Percentiles rank a stretch among this genome's conserved stretches.
Evolutionary conservation across 2,329 filamentous ascomycete genomes (phyloP).

Genomic region (Geosmithia putterillii): DNA sequence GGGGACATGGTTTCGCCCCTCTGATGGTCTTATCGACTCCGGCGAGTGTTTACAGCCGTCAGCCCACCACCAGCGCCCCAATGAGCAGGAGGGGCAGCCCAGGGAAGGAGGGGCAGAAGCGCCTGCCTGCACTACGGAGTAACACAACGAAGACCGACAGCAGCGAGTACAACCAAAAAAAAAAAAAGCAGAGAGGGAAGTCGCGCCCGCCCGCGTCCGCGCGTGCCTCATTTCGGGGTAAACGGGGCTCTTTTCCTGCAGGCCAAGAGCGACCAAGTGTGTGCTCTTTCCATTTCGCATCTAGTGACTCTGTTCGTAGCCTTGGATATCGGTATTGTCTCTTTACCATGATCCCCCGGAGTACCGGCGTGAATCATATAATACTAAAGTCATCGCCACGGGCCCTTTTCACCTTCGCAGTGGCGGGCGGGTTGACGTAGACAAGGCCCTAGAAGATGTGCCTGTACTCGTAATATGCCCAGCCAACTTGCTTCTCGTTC

Average conservation of each 20-base stretch:
- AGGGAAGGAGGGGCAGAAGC: neutral
- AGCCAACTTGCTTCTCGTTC: too few species aligned
- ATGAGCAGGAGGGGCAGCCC: neutral
- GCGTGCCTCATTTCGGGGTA: too few species aligned
- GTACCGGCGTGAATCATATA: neutral
- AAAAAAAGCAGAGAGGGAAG: too few species aligned
- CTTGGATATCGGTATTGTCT: too few species aligned
- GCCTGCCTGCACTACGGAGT: neutral
- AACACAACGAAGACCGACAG: neutral
- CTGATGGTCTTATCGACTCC: neutral
- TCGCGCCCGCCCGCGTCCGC: too few species aligned
- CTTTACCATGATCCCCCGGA: neutral
- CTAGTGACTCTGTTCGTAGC: too few species aligned
- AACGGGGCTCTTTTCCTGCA: too few species aligned
- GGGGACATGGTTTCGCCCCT: neutral
- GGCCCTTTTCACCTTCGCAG: neutral
- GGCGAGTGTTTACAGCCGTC: neutral
- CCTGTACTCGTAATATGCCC: too few species aligned
- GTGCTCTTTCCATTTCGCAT: too few species aligned
- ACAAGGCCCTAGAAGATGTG: neutral
- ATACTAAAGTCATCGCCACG: neutral
- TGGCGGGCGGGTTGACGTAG: neutral
- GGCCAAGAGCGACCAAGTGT: too few species aligned
- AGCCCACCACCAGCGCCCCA: neutral
- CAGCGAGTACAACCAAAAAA: neutral